Evolutionary conservation across 2,329 filamentous ascomycete species (phyloP), one percentile per base, ranked within the genome.

Genomic region (Aspergillus vadensis): DNA sequence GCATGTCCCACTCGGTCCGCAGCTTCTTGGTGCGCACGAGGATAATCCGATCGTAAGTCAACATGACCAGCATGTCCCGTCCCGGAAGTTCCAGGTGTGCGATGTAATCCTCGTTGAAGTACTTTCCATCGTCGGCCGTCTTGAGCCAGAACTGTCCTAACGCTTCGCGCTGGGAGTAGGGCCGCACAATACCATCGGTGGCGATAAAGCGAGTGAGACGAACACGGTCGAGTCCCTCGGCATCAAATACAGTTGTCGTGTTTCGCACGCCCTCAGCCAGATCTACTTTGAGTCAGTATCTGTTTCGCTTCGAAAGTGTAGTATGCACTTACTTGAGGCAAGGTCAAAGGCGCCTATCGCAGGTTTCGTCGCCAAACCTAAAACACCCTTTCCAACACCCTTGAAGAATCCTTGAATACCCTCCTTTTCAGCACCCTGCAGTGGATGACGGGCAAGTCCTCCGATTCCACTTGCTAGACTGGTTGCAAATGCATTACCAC

Each of bases 61-160:
- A 85, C 86, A 98, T 91, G 51, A 93, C 89, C 59, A 94, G 88
- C 82, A 92, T 90, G 73, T 96, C 93, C 74, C 95, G 91, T 62
- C 88, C 87, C 10, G 92, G 91, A 25, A 99, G 85, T 77, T 99
- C 94, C 4, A 99, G 83, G 74, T 99, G 96, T 4, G 93, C 96
- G 75, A 99, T 95, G 80, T 99, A 99, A 73, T 92, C 86, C 77
- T 99, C 95, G 78, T 96, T 90, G 85, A 99, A 99, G 82, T 94
- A 98, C 76, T 93, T 95, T 63, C 95, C 95, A 66, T 97, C 95
- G 78, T 99, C 95, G 10, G 96, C 88, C 61, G 97, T 96, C 83
- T 99, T 99, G 65, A 99, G 88, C 96, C 95, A 99, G 81, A 92
- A 97, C 76, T 99, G 95, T 0, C 95, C 95, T 3, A 99, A 87